Evolutionary conservation across 352 stramenopile species (phyloP).

Genomic region (Lagenidium sp.): DNA sequence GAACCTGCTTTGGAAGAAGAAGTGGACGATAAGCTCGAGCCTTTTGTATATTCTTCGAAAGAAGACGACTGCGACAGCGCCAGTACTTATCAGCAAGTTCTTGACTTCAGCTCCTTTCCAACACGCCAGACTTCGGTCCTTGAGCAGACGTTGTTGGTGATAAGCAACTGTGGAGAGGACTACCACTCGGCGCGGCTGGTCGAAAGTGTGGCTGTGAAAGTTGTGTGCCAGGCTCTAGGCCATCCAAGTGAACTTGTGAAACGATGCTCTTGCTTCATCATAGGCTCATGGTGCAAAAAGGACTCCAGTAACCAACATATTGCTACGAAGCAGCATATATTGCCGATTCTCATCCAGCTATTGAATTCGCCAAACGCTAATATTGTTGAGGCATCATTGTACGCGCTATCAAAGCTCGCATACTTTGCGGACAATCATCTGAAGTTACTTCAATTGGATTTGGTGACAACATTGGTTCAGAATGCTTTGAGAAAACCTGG

Average conservation of each 20-base stretch:
- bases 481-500: constrained; percentile 26
- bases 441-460: constrained; percentile 52
- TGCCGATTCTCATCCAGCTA: constrained; percentile 46
- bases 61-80: constrained; percentile 8
- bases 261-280: constrained; percentile 54
- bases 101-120: constrained; percentile 53
- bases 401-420: constrained; percentile 51
- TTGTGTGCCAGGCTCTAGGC: constrained; percentile 39
- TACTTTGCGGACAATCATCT: constrained; percentile 53
- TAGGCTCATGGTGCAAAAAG: constrained; percentile 58
- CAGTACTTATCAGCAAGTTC: constrained; percentile 16
- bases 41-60: constrained; percentile 12
- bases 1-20: constrained; percentile 11
- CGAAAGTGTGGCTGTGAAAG: constrained; percentile 41
- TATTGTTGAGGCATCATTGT: constrained; percentile 53
- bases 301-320: constrained; percentile 30
- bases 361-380: constrained; percentile 45
- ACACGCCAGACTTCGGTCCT: constrained; percentile 45
- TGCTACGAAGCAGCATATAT: constrained; percentile 27
- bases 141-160: constrained; percentile 52
- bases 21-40: constrained; percentile 17
- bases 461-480: constrained; percentile 43
- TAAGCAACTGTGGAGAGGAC: constrained; percentile 58
- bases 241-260: constrained; percentile 66
- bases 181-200: constrained; percentile 28